Percentiles rank a stretch among this genome's conserved stretches.
These are phyloP conservation scores for Roridomyces roridus DNA, from an alignment of 768 basidiomycete species.

Conservation along the genomic window DNA sequence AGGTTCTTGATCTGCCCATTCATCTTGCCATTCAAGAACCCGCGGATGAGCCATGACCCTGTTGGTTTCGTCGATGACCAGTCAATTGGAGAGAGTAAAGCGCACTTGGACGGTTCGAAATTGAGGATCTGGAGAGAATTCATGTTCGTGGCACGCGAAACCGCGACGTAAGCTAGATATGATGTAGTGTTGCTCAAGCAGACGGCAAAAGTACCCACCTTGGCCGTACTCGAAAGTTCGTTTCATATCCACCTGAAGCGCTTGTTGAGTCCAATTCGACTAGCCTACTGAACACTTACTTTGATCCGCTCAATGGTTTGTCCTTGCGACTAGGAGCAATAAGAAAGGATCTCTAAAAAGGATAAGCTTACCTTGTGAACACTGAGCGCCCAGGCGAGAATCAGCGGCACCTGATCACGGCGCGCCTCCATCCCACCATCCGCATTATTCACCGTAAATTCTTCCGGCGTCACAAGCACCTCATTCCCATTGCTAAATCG, in stretches of 20 bases:
- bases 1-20: conserved; percentile 32
- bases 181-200: no score
- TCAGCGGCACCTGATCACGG: conserved; percentile 73
- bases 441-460: conserved; percentile 71
- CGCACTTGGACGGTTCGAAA: conserved; percentile 66
- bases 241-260: conserved; percentile 73
- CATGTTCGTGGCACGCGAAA: conserved; percentile 77
- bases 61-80: not conserved
- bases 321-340: conserved; percentile 80
- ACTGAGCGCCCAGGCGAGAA: conserved; percentile 88
- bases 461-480: conserved; percentile 56
- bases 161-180: conserved; percentile 66
- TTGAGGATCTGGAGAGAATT: conserved; percentile 67
- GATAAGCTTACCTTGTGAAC: conserved; percentile 44
- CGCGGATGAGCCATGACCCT: conserved; percentile 72
- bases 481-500: conserved; percentile 56
- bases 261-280: no score
- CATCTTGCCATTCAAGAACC: conserved; percentile 63
- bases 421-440: conserved; percentile 63
- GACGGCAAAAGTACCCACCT: conserved; percentile 44
- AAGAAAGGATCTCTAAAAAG: not conserved
- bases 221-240: conserved; percentile 83
- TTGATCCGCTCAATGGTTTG: conserved; percentile 87
- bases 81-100: not conserved
- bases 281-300: conserved; percentile 69